These are phyloP conservation scores for Cercospora sesami DNA, from an alignment of 2,329 filamentous ascomycete genomes.

Conservation along the genomic window DNA sequence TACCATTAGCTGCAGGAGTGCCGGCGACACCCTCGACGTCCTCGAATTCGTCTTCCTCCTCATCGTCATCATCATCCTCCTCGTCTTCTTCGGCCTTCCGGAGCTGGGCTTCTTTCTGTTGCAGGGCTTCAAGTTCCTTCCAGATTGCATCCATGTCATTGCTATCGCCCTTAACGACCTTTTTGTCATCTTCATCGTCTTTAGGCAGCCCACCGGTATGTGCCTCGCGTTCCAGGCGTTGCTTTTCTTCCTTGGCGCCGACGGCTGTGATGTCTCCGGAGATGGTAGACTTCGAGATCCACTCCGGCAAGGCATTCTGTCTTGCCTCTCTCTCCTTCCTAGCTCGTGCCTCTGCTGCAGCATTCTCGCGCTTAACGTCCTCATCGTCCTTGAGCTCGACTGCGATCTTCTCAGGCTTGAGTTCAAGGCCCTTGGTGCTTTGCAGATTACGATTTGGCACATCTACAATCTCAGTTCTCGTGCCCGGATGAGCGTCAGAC, in stretches of 20 bases:
- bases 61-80: conserved; percentile 52
- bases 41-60: conserved; percentile 55
- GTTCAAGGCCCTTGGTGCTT: conserved; percentile 37
- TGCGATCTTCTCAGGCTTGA: conserved; percentile 40
- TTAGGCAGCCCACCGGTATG: conserved; percentile 41
- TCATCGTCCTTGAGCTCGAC: conserved; percentile 41
- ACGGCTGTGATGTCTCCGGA: conserved; percentile 48
- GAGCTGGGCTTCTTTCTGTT: conserved; percentile 47
- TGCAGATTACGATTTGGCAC: conserved; percentile 36
- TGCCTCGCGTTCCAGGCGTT: conserved; percentile 43
- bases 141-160: conserved; percentile 67
- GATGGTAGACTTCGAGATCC: conserved; percentile 42
- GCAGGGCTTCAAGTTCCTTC: conserved; percentile 63
- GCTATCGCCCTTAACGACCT: conserved; percentile 44
- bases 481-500: conserved; percentile 66
- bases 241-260: conserved; percentile 39
- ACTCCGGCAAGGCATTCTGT: conserved; percentile 40
- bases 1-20: conserved; percentile 24
- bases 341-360: conserved; percentile 35
- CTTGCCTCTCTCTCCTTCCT: conserved; percentile 38
- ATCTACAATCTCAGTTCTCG: conserved; percentile 38
- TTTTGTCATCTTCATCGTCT: conserved; percentile 47
- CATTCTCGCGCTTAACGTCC: conserved; percentile 37
- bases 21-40: conserved; percentile 50
- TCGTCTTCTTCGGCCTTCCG: conserved; percentile 55